Percentiles rank a stretch among this genome's conserved stretches.
phyloP scores from a whole-genome alignment of 2,329 filamentous ascomycete species.

The Macrophomina phaseolina region DNA sequence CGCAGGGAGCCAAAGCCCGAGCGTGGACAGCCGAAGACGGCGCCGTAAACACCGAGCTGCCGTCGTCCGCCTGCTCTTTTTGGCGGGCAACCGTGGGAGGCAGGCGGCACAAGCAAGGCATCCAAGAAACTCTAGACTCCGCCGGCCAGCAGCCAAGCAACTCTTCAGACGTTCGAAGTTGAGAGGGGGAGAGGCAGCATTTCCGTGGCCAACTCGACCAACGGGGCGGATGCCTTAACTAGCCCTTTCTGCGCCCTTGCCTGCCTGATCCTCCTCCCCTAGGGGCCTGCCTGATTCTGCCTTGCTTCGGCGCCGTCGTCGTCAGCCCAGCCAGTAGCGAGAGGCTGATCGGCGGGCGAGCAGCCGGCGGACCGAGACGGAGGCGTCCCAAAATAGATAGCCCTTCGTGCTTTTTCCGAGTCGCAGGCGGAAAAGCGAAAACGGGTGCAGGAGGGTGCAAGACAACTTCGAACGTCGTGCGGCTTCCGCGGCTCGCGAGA shows the following conservation, averaged over 20 bases:
- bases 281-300: background rate
- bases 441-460: background rate
- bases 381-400: too few relatives aligned
- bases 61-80: background rate
- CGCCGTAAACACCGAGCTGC: background rate
- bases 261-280: background rate
- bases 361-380: background rate
- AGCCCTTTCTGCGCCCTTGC: background rate
- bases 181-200: background rate
- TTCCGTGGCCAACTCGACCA: background rate
- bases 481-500: slow-evolving; percentile 13
- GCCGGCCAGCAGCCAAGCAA: slow-evolving; percentile 5
- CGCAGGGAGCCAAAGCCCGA: background rate
- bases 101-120: slow-evolving; percentile 12
- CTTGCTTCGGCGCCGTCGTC: background rate
- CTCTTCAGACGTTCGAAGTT: slow-evolving; percentile 14
- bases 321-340: background rate
- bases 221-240: background rate
- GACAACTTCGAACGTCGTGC: slow-evolving; percentile 21
- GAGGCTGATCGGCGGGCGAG: background rate
- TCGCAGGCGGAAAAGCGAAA: background rate
- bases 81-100: background rate
- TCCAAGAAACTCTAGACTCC: slow-evolving; percentile 19
- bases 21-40: background rate
- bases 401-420: background rate